A percentile compares a stretch with the other conserved stretches of the same genome.
Conservation (phyloP, 2,329 filamentous ascomycete genomes). For the Myriangium duriaei region DNA sequence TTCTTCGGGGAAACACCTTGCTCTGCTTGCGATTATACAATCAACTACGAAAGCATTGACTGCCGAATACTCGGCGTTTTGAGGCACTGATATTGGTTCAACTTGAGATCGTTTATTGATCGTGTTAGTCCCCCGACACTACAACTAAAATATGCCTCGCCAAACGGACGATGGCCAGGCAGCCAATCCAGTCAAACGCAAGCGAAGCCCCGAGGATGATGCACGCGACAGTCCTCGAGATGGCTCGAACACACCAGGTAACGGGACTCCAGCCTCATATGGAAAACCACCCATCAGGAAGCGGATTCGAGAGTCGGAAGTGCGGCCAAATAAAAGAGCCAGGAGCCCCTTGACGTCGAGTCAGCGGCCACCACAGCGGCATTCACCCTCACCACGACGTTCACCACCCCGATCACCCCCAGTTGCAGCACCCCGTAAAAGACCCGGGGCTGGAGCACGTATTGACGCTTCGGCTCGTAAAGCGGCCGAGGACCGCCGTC, state of each 20-base stretch:
- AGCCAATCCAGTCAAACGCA: conserved; percentile 8
- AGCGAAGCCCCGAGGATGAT: conserved; percentile 8
- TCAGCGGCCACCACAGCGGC: conserved; percentile 5
- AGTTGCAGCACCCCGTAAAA: conserved; percentile 17
- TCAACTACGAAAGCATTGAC: too few species aligned
- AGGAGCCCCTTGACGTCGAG: conserved; percentile 12
- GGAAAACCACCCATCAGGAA: conserved; percentile 9
- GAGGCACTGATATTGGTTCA: too few species aligned
- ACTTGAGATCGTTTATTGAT: too few species aligned
- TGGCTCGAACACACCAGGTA: conserved; percentile 5
- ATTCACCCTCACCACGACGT: conserved; percentile 13
- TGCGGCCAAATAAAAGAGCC: conserved; percentile 11
- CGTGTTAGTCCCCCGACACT: too few species aligned
- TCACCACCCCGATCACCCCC: conserved; percentile 24
- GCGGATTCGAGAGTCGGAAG: conserved; percentile 11
- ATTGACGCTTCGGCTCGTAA: conserved; percentile 56
- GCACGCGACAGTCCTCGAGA: conserved; percentile 2
- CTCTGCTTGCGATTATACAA: too few species aligned
- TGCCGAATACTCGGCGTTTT: too few species aligned
- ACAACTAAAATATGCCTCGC: conserved; percentile 10
- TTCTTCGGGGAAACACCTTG: neutral
- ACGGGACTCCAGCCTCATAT: conserved; percentile 2
- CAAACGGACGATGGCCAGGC: conserved; percentile 8
- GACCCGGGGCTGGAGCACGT: conserved; percentile 33
- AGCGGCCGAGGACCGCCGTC: conserved; percentile 45